Evolutionary conservation across 768 basidiomycete species (phyloP).

Genomic region (Boletus subcaerulescens): DNA sequence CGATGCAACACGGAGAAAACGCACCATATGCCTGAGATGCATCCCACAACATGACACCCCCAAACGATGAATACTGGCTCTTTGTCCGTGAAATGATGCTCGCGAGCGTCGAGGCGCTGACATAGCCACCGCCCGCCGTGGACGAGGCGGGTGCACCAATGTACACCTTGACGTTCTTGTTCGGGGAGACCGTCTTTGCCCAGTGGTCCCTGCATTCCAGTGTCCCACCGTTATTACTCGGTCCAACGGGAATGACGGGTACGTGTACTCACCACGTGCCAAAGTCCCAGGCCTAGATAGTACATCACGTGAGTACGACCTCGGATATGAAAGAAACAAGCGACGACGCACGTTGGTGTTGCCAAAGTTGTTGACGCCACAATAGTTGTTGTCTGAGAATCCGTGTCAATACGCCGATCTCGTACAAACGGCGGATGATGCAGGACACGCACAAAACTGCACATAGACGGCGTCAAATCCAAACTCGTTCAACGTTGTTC

Average conservation of each 20-base stretch:
- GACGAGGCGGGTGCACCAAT: conserved; percentile 45
- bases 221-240: too few species aligned
- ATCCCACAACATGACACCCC: conserved; percentile 44
- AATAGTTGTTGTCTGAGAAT: conserved; percentile 45
- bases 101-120: conserved; percentile 32
- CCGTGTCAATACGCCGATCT: conserved; percentile 1
- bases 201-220: conserved; percentile 41
- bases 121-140: conserved; percentile 40
- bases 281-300: conserved; percentile 45
- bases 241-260: too few species aligned
- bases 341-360: conserved; percentile 34
- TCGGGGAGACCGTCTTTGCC: conserved; percentile 42
- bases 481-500: conserved; percentile 40
- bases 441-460: conserved; percentile 39
- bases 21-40: conserved; percentile 46
- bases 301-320: not conserved
- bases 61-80: conserved; percentile 42
- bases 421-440: not conserved
- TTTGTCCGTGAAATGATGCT: conserved; percentile 33
- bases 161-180: conserved; percentile 46
- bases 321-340: not conserved
- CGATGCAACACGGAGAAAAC: not conserved
- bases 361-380: conserved; percentile 40
- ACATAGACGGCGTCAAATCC: conserved; percentile 50
- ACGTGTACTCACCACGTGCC: conserved; percentile 30